Evolutionary conservation across 257 asterid species (phyloP), one percentile per base, ranked within the genome.

Genomic region (Nicotiana undulata): DNA sequence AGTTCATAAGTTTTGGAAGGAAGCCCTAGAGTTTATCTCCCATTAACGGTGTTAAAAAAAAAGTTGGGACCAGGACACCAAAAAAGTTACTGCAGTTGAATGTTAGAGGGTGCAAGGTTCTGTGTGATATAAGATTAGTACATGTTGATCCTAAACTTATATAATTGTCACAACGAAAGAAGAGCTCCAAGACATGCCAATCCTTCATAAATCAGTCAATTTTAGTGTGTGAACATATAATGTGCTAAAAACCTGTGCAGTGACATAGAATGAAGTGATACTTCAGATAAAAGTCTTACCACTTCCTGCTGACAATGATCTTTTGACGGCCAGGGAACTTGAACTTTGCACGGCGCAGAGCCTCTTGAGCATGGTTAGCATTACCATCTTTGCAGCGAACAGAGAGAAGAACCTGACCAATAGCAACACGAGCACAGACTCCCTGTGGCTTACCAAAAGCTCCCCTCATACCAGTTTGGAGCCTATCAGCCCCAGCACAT

Each of bases 301-400:
- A 81, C 52, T 81, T 81, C 60, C 76, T 28, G 84, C 81, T 81
- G 26, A 75, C 84, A 26, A 81, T 81, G 58, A 81, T 81, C 84
- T 81, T 81, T 63, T 81, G 84, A 28, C 84, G 81, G 17, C 84
- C 84, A 61, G 84, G 84, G 77, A 81, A 81, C 84, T 81, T 81
- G 13, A 81, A 81, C 63, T 81, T 81, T 6, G 84, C 84, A 75
- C 84, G 81, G 8, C 84, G 84, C 4, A 81, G 74, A 24, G 84
- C 84, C 59, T 81, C 84, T 31, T 81, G 67, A 13, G 84, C 84
- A 31, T 81, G 46, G 77, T 13, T 64, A 10, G 63, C 37, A 24
- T 75, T 75, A 26, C 81, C 76, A 75, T 81, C 84, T 16, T 75
- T 81, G 81, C 77, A 81, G 6, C 84, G 81, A 34, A 81, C 84